Percentiles rank a stretch among this genome's conserved stretches.
Evolutionary conservation across 1,139 yeast genomes (phyloP).

Genomic region (Suhomyces yuchorum): DNA sequence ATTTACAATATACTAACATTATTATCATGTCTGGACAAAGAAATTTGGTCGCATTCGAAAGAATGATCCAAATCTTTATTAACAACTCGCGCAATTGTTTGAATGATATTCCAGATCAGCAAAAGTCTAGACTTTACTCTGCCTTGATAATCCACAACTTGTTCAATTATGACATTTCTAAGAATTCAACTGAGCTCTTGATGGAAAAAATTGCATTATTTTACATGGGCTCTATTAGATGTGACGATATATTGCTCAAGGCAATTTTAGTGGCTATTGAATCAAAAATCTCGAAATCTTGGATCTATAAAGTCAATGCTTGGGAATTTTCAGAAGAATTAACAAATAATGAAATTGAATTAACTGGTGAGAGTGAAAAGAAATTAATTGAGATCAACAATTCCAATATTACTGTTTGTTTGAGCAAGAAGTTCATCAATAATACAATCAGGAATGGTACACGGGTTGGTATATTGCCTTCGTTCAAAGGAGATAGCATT

Average conservation of each 20-base stretch:
- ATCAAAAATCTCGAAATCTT: constrained; percentile 45
- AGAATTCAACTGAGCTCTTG: constrained; percentile 48
- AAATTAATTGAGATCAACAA: constrained; percentile 52
- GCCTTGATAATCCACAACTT: constrained; percentile 47
- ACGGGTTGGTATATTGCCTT: not conserved
- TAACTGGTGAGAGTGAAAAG: constrained; percentile 37
- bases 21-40: constrained; percentile 38
- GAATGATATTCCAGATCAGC: constrained; percentile 27
- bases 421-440: constrained; percentile 54
- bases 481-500: not conserved
- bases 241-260: constrained; percentile 66
- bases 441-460: constrained; percentile 42
- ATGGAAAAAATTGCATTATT: constrained; percentile 51
- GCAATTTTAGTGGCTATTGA: constrained; percentile 60
- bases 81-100: constrained; percentile 48
- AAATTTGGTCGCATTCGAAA: constrained; percentile 48
- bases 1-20: constrained; percentile 46
- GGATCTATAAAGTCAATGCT: constrained; percentile 60
- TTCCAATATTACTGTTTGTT: constrained; percentile 51
- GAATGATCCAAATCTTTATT: constrained; percentile 64
- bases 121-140: constrained; percentile 40
- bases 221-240: constrained; percentile 63
- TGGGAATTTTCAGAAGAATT: constrained; percentile 65
- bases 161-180: constrained; percentile 48
- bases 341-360: constrained; percentile 42